Evolutionary conservation across 768 basidiomycete species (phyloP).

Genomic region (Boletus rex-veris): DNA sequence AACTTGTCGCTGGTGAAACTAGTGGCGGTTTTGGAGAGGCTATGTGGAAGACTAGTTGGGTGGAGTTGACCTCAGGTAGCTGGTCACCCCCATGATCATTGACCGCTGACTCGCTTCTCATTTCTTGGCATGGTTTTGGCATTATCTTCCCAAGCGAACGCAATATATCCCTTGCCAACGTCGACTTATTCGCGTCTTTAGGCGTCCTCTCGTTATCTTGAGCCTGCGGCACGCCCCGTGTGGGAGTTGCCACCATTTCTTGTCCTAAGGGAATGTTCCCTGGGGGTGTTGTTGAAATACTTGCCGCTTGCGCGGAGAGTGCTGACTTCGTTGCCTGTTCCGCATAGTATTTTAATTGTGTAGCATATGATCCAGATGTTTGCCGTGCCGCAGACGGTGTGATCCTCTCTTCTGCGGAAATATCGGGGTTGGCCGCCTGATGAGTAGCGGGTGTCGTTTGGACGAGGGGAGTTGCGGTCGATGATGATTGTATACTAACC

Average conservation of each 20-base stretch:
- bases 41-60: neutral
- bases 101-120: neutral
- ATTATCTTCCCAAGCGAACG: conserved; percentile 41
- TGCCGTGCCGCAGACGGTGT: neutral
- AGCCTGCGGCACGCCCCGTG: neutral
- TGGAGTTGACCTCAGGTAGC: neutral
- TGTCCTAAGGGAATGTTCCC: neutral
- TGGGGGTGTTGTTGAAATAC: neutral
- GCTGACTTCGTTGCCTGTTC: conserved; percentile 12
- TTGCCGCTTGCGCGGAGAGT: conserved; percentile 2
- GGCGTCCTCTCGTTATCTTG: conserved; percentile 23
- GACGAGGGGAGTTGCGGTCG: neutral
- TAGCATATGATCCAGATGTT: conserved; percentile 2
- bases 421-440: neutral
- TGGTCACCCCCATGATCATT: neutral
- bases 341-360: conserved; percentile 23
- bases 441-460: neutral
- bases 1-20: neutral
- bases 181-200: conserved; percentile 45
- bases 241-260: conserved; percentile 7
- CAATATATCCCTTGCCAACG: conserved; percentile 55
- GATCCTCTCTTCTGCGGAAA: neutral
- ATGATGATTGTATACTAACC: neutral
- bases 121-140: conserved; percentile 8
- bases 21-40: neutral